Evolutionary conservation across 106 monocot species (phyloP), one percentile per base, ranked within the genome.

Genomic region (Gastrodia elata): DNA sequence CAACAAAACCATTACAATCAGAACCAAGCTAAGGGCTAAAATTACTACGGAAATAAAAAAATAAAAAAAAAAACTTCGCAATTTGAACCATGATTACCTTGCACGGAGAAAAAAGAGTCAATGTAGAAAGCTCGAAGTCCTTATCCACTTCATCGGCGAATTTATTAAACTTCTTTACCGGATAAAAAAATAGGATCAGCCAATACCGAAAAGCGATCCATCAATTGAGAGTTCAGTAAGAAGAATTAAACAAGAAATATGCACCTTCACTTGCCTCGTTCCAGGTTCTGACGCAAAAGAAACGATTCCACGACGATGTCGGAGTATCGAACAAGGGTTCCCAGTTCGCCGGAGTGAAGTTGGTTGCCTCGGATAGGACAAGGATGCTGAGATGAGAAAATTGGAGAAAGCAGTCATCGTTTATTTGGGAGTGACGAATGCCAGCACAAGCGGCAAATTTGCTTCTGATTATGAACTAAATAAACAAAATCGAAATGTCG

Each of bases 101-200:
- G 71, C 98, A 98, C 74, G 98, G 98, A 3, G 98, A 98, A 68
- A 98, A 98, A 38, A 98, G 91, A 37, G 78, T 75, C 64, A 98
- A 79, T 72, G 91, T 83, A 35, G 93, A 88, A 22, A 93, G 83
- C 49, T 87, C 85, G 41, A 78, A 9, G 65, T 75, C 83, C 76
- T 73, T 87, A 48, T 93, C 97, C 74, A 91, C 80, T 52, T 98
- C 93, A 83, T 91, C 90, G 6, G 84, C 91, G 76, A 91, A 80
- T 61, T 74, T 88, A 68, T 91, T 88, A 8, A 93, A 67, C 85
- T 74, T 93, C 9, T 82, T 83, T 41, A 93, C 91, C 38, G 85
- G 86, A 69, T 93, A 77, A 20, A 74, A 36, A 16, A 42, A 42
- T 0, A 71, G 6, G 24, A 24, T 33, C 78, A 75, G 64, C 38